phyloP scores from a whole-genome alignment of 257 asterid species.

The Eustoma russellianum region DNA sequence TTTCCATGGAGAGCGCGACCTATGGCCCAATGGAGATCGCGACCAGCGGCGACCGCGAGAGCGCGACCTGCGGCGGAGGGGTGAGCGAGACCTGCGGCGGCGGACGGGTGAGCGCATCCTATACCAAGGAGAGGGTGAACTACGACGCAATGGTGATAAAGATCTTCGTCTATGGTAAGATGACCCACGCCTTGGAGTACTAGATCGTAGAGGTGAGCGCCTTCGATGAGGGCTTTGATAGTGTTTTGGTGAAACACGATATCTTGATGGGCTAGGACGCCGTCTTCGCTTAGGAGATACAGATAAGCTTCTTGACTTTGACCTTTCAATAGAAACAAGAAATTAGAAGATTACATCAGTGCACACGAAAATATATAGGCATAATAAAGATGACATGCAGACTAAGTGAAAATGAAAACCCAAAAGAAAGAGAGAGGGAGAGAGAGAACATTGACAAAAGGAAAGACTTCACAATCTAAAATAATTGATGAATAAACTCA shows the following conservation, averaged over 20 bases:
- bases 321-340: conserved; percentile 28
- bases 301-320: conserved; percentile 56
- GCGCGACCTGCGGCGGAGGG: conserved; percentile 27
- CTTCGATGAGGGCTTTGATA: conserved; percentile 51
- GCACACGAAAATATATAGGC: not conserved
- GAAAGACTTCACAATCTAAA: not conserved
- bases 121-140: conserved; percentile 38
- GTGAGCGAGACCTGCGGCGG: conserved; percentile 30
- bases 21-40: conserved; percentile 35
- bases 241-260: conserved; percentile 38
- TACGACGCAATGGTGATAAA: too few relatives aligned
- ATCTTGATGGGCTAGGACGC: conserved; percentile 54
- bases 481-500: conserved; percentile 16
- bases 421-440: too few relatives aligned
- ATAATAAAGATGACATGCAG: too few relatives aligned
- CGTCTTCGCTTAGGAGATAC: conserved; percentile 43
- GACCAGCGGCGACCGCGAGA: conserved; percentile 28
- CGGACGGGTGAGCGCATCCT: conserved; percentile 44
- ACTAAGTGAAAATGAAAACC: too few relatives aligned
- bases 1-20: conserved; percentile 21
- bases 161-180: too few relatives aligned
- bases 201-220: conserved; percentile 34
- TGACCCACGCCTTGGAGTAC: too few relatives aligned
- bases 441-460: too few relatives aligned
- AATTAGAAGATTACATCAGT: not conserved